Percentiles rank a stretch among this genome's conserved stretches.
phyloP scores from a whole-genome alignment of 192 early-diverging fungal species.

The Podila epicladia region DNA sequence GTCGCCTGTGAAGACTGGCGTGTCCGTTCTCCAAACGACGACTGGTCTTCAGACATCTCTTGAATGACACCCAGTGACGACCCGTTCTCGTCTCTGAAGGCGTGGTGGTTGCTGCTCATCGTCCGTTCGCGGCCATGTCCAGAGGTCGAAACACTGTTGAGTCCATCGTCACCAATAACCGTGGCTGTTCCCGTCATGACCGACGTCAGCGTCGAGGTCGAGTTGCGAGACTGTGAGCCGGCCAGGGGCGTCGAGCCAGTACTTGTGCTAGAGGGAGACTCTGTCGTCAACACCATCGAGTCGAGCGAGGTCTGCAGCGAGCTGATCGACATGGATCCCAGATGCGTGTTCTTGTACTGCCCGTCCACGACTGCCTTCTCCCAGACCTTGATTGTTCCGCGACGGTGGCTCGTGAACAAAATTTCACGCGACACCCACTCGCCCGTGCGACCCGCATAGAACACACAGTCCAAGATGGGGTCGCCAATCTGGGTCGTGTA shows the following conservation, averaged over 20 bases:
- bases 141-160: too few relatives aligned
- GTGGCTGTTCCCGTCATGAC: too few relatives aligned
- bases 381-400: constrained; percentile 62
- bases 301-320: constrained; percentile 24
- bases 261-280: not conserved
- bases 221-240: too few relatives aligned
- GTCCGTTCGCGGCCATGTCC: not conserved
- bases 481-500: constrained; percentile 58
- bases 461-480: constrained; percentile 60
- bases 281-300: constrained; percentile 1
- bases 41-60: constrained; percentile 3
- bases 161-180: too few relatives aligned
- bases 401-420: constrained; percentile 67
- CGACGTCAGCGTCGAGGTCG: too few relatives aligned
- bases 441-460: constrained; percentile 60
- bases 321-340: constrained; percentile 13
- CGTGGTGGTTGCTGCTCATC: not conserved
- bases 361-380: constrained; percentile 30
- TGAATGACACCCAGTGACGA: not conserved
- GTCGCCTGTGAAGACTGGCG: constrained; percentile 24
- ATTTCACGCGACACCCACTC: constrained; percentile 60
- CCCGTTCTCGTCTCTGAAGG: not conserved
- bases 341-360: constrained; percentile 12
- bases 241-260: too few relatives aligned
- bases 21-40: constrained; percentile 7